Base-by-base conservation (phyloP, 2,329 filamentous ascomycete genomes). In the Cladophialophora carrionii region DNA sequence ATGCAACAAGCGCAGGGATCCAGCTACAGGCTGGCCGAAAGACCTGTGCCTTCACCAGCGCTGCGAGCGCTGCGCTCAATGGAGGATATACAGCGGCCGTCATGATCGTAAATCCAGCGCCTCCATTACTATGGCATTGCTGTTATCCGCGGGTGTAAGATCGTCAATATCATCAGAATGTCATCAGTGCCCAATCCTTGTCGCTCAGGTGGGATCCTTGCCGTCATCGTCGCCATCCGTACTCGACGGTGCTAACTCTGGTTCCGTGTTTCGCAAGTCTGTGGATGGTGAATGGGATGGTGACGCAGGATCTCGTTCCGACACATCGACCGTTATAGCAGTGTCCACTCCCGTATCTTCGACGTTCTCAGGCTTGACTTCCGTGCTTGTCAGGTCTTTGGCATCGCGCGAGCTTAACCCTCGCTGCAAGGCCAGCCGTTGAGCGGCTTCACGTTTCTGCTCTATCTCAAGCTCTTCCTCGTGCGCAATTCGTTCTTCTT, bases 391-490 rank as follows among this genome's bases (percentile, higher is more conserved):
- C 54, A 60, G 4, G 26, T 34, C 43, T 24, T 64, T 55, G 3
- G 60, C 51, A 43, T 61, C 32, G 20, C 54, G 58, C 24, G 62
- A 63, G 37, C 61, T 67, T 17, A 71, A 34, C 6, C 87, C 87
- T 31, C 83, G 80, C 64, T 81, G 80, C 10, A 81, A 70, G 9
- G 87, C 87, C 22, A 88, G 73, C 52, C 80, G 78, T 37, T 82
- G 80, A 2, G 87, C 87, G 52, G 83, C 83, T 43, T 80, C 76
- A 41, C 87, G 78, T 71, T 81, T 85, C 56, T 79, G 78, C 62
- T 82, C 76, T 29, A 88, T 77, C 43, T 82, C 80, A 3, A 76
- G 75, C 72, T 89, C 87, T 72, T 89, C 85, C 72, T 87, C 78
- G 37, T 77, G 70, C 55, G 79, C 81, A 0, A 82, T 74, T 32